Evolutionary conservation across 2,329 filamentous ascomycete genomes (phyloP), one percentile per base, ranked within the genome.

Genomic region (Anthostomella pinea): DNA sequence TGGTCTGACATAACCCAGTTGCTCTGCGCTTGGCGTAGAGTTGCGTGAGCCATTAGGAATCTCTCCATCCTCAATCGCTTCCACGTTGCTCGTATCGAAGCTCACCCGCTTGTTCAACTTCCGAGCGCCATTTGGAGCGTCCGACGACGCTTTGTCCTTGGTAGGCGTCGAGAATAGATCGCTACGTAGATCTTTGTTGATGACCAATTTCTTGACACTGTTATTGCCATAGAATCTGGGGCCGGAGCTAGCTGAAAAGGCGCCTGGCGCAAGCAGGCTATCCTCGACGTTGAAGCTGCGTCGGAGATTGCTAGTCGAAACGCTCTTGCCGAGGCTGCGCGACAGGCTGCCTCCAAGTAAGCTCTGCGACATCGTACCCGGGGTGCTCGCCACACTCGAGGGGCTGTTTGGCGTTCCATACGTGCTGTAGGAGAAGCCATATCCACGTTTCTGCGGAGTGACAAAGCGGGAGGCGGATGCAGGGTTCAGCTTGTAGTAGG

Each of bases 351-450:
- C 73, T n/a, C 76, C 74, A 13, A 84, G 63, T 22, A 90, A 63
- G 56, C 81, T 89, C 55, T 79, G 79, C 16, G 79, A 77, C 33
- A 85, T 66, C 13, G 72, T 73, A 23, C 78, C 81, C 5, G 87
- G 85, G 6, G 85, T 85, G 60, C 83, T 87, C 27, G 77, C 70
- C 23, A 70, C 74, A 56, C 83, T 81, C 4, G 84, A 77, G 15
- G 77, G 77, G 49, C 80, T 87, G 39, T 72, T 80, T 5, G 91
- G 89, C 2, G 85, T 90, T 28, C 87, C 88, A 53, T 95, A 95
- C 3, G 83, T 89, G 47, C 89, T 95, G 65, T 96, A 96, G 2
- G 85, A 89, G 60, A 96, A 95, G 3, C 91, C 91, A 57, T 87
- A 96, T 5, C 87, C 88, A 38, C 85, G 79, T 66, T 88, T 91